Evolutionary conservation across 2,329 filamentous ascomycete species (phyloP).

Genomic region (Fusarium coffeatum): DNA sequence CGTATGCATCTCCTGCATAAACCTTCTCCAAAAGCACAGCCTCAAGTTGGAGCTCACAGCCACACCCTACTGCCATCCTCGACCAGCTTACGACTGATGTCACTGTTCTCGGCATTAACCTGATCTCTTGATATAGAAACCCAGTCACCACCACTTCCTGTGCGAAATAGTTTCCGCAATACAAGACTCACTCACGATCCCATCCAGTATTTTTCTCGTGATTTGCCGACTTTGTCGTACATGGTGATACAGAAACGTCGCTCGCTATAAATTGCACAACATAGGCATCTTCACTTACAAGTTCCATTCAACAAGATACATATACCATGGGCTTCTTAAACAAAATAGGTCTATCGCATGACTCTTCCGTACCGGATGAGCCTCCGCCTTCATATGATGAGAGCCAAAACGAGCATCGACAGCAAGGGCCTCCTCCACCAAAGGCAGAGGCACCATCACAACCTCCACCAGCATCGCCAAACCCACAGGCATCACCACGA

Average conservation of each 20-base stretch:
- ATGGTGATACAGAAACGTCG: not conserved
- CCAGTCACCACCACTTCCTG: not conserved
- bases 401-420: slow-evolving; percentile 6
- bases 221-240: not conserved
- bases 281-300: not conserved
- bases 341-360: not conserved
- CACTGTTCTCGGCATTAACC: slow-evolving; percentile 5
- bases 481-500: not conserved
- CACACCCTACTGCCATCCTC: slow-evolving; percentile 6
- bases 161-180: not conserved
- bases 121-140: slow-evolving; percentile 12
- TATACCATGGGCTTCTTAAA: slow-evolving; percentile 4
- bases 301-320: not conserved
- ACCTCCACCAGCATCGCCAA: not conserved
- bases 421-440: not conserved
- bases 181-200: not conserved
- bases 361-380: slow-evolving; percentile 11
- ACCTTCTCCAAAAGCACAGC: not conserved
- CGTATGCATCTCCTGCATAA: not conserved
- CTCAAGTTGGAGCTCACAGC: slow-evolving; percentile 8
- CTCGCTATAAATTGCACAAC: not conserved
- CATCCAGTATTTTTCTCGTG: not conserved
- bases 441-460: not conserved
- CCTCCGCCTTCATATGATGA: slow-evolving; percentile 30
- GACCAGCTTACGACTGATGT: slow-evolving; percentile 12